Evolutionary conservation across 495 filamentous ascomycete species (phyloP).

Genomic region (Aspergillus hancockii): DNA sequence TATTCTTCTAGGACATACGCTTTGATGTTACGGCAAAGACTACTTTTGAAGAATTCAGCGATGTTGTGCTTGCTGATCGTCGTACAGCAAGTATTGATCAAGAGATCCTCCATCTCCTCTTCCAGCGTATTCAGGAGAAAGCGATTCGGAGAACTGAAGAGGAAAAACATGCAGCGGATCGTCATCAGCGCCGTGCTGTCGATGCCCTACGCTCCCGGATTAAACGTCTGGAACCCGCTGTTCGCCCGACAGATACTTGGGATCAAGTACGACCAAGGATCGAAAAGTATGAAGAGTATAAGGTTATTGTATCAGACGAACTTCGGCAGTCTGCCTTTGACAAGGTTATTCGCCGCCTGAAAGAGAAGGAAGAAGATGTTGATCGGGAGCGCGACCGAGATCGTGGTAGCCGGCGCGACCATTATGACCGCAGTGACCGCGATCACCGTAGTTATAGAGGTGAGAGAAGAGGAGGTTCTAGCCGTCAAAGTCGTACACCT

Average conservation of each 20-base stretch:
- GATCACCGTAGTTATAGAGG: conserved; percentile 51
- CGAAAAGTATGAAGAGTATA: conserved; percentile 79
- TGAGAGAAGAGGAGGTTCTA: conserved; percentile 59
- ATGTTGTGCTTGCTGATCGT: conserved; percentile 75
- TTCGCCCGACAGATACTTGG: conserved; percentile 76
- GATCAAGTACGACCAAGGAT: conserved; percentile 79
- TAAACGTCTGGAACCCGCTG: conserved; percentile 88
- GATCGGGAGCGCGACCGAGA: conserved; percentile 54
- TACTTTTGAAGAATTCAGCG: conserved; percentile 80
- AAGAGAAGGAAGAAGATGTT: conserved; percentile 84
- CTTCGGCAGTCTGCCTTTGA: conserved; percentile 83
- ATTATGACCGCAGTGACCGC: conserved; percentile 42
- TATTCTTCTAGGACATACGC: conserved; percentile 69
- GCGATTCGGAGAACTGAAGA: conserved; percentile 75
- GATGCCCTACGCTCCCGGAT: conserved; percentile 85
- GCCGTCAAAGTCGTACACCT: conserved; percentile 69
- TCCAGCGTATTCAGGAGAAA: conserved; percentile 83
- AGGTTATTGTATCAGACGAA: conserved; percentile 78
- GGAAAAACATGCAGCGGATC: conserved; percentile 79
- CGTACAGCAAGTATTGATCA: conserved; percentile 81
- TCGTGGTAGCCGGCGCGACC: conserved; percentile 57
- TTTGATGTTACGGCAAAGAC: conserved; percentile 87
- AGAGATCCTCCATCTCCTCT: conserved; percentile 74
- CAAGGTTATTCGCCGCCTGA: conserved; percentile 84
- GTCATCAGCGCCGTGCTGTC: conserved; percentile 79